A percentile compares a stretch with the other conserved stretches of the same genome.
Evolutionary conservation across 345 rosid species (phyloP).

Genomic region (Bretschneidera sinensis): DNA sequence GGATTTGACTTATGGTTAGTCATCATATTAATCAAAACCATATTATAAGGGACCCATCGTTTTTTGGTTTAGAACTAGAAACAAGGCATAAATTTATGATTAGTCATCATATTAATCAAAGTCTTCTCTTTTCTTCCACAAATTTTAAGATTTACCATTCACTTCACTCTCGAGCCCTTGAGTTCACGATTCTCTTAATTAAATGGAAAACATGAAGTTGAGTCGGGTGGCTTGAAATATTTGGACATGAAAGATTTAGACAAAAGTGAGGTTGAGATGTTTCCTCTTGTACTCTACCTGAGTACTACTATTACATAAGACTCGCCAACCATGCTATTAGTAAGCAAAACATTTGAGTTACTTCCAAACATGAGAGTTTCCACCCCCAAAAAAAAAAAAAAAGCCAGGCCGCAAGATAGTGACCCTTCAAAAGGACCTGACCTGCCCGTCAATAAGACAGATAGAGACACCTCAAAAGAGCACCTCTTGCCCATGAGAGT

Average conservation of each 20-base stretch:
- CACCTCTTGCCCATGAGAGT: not conserved
- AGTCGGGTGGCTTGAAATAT: conserved; percentile 4
- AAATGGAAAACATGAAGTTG: conserved; percentile 4
- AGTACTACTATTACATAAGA: conserved; percentile 15
- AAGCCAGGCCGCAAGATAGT: conserved; percentile 25
- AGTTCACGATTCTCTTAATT: no score
- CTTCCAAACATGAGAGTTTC: conserved; percentile 6
- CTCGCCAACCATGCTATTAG: not conserved
- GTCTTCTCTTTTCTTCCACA: conserved; percentile 3
- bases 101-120: no score
- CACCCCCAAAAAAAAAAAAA: conserved; percentile 4
- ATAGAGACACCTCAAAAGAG: conserved; percentile 38
- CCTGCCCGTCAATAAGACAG: conserved; percentile 21
- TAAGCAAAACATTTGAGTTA: conserved; percentile 11
- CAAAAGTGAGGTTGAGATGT: conserved; percentile 25
- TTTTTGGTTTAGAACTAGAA: no score
- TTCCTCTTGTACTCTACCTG: conserved; percentile 13
- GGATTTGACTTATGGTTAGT: no score
- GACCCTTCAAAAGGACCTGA: conserved; percentile 36
- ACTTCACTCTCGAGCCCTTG: no score
- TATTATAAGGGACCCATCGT: no score
- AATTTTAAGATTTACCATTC: conserved; percentile 3
- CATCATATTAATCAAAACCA: no score
- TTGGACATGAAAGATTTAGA: conserved; percentile 9
- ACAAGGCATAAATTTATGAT: no score